A percentile compares a stretch with the other conserved stretches of the same genome.
These are phyloP conservation scores for Nakazawaea wickerhamii DNA, from an alignment of 805 yeast species.

Conservation along the genomic window DNA sequence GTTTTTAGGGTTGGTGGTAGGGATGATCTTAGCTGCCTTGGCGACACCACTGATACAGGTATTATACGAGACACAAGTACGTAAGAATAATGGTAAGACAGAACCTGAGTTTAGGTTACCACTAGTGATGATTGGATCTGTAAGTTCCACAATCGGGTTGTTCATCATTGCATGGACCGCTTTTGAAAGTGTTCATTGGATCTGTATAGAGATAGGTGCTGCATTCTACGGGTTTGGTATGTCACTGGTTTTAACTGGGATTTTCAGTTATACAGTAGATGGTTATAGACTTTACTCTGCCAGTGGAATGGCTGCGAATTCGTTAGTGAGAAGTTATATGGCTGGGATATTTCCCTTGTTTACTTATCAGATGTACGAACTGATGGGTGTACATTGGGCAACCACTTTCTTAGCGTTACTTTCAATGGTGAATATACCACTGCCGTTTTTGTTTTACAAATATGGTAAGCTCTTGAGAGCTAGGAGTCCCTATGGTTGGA, in stretches of 20 bases:
- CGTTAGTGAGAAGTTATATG: constrained; percentile 47
- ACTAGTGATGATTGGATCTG: constrained; percentile 51
- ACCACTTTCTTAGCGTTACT: constrained; percentile 45
- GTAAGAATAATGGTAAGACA: constrained; percentile 34
- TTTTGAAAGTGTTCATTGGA: constrained; percentile 46
- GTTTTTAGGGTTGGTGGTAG: constrained; percentile 53
- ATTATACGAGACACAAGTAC: constrained; percentile 28
- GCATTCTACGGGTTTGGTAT: constrained; percentile 38
- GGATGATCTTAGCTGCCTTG: constrained; percentile 40
- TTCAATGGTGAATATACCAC: constrained; percentile 44
- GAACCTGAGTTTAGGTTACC: constrained; percentile 55
- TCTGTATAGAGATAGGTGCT: constrained; percentile 42
- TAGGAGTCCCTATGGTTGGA: constrained; percentile 44
- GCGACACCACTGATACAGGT: constrained; percentile 27
- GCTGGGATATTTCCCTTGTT: constrained; percentile 55
- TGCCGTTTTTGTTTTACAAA: constrained; percentile 48
- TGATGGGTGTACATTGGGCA: constrained; percentile 56
- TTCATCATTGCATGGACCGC: constrained; percentile 61
- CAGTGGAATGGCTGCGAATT: constrained; percentile 45
- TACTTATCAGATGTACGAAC: constrained; percentile 51
- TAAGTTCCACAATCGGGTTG: constrained; percentile 46
- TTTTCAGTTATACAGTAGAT: constrained; percentile 35
- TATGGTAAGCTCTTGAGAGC: constrained; percentile 40
- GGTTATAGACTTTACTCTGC: constrained; percentile 46
- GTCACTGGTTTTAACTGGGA: constrained; percentile 35